Evolutionary conservation across 202 grass and related monocot species (phyloP).

Genomic region (Hordeum pubiflorum): DNA sequence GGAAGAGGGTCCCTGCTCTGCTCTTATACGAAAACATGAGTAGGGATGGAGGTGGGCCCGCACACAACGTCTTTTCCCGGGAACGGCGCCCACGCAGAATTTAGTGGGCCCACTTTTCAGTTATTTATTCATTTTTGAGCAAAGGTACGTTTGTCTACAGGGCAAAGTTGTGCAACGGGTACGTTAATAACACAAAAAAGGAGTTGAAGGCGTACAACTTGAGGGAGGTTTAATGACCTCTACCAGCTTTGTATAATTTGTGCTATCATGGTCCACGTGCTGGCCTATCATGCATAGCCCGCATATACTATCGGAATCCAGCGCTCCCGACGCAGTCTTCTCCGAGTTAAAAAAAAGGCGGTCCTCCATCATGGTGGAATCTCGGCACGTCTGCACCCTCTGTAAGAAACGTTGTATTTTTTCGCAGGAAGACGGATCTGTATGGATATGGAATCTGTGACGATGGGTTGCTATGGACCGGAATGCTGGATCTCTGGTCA

Average conservation of each 20-base stretch:
- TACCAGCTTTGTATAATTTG: background rate
- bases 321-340: background rate
- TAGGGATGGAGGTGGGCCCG: background rate
- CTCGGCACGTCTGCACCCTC: background rate
- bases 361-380: background rate
- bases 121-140: background rate
- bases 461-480: background rate
- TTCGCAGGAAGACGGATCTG: too few species aligned
- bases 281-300: background rate
- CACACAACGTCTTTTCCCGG: background rate
- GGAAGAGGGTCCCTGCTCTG: background rate
- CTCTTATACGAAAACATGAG: slow-evolving; percentile 18
- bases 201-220: background rate
- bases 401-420: background rate
- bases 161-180: background rate
- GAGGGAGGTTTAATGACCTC: background rate
- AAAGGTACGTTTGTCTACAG: background rate
- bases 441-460: background rate
- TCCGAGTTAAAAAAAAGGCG: background rate
- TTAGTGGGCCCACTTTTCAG: background rate
- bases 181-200: background rate
- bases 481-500: background rate
- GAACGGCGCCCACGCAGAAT: background rate
- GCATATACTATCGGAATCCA: slow-evolving; percentile 8
- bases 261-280: slow-evolving; percentile 13